A percentile compares a stretch with the other conserved stretches of the same genome.
Conservation (phyloP, 2,329 filamentous ascomycete genomes). For the Ascochyta clinopodiicola region DNA sequence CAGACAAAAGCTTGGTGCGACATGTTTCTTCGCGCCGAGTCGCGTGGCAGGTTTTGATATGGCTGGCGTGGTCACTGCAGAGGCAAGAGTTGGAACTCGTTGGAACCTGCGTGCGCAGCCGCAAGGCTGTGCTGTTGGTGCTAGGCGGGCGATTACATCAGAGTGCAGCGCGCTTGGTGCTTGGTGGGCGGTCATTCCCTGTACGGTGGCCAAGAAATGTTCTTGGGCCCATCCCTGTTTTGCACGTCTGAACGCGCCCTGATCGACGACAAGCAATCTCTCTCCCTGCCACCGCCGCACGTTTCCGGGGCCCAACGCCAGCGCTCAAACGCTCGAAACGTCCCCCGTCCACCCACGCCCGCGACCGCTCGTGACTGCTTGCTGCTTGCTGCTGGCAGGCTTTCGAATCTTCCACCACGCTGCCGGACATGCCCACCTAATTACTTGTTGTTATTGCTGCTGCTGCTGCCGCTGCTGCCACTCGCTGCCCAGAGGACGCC, state of each 20-base stretch:
- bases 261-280: slow-evolving; percentile 31
- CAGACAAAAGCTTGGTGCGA: slow-evolving; percentile 20
- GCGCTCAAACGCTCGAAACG: slow-evolving; percentile 10
- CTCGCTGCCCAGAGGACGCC: slow-evolving; percentile 14
- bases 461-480: background rate
- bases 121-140: slow-evolving; percentile 17
- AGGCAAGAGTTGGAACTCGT: slow-evolving; percentile 12
- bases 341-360: background rate
- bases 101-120: slow-evolving; percentile 15
- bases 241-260: slow-evolving; percentile 10
- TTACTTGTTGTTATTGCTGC: background rate
- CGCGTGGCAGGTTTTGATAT: slow-evolving; percentile 18
- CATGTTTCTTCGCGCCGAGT: slow-evolving; percentile 23
- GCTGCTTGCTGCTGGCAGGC: slow-evolving; percentile 8
- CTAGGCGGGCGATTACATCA: slow-evolving; percentile 18
- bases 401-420: slow-evolving; percentile 9
- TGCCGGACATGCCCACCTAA: slow-evolving; percentile 24
- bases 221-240: slow-evolving; percentile 27
- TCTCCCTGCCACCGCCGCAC: slow-evolving; percentile 12
- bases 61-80: slow-evolving; percentile 5
- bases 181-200: background rate
- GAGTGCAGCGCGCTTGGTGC: background rate
- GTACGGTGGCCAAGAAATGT: background rate
- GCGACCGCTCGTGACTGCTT: background rate
- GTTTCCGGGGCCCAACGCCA: slow-evolving; percentile 2